Evolutionary conservation across 169 alveolate species (phyloP), one percentile per base, ranked within the genome.

Genomic region (Theileria luwenshuni): DNA sequence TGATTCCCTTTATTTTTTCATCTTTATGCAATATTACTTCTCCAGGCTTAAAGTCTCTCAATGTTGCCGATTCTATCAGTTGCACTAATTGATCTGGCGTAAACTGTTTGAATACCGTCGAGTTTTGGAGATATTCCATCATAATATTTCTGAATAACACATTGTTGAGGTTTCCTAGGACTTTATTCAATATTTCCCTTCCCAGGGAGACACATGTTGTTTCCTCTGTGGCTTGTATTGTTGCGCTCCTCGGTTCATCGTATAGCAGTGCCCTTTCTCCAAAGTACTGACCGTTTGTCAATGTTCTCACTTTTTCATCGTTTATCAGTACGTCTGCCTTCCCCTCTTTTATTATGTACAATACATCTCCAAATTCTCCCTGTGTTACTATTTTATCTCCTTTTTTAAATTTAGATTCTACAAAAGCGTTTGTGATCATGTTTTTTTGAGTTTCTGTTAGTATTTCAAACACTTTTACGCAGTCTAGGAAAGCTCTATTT

Each of bases 221-320:
- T 23, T 85, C 85, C 45, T 87, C 93, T 12, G 71, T 76, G 23
- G 98, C 97, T 15, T 81, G 86, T 65, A 96, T 93, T 17, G 98
- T 95, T 10, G 99, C 99, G 19, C 96, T 92, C 56, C 99, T 76
- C 0, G 96, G 97, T 58, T 92, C 97, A 54, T 95, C 94, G 69
- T 93, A 92, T 64, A 96, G 69, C 70, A 96, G 71, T 7, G 99
- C 96, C 48, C 95, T 70, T 83, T 96, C 99, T 1, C 98, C 99
- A 58, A 96, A 95, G 73, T 92, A 94, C 25, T 94, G 96, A 0
- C 99, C 99, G 71, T 89, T 90, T 25, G 79, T 35, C 27, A 91
- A 90, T n/a, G 85, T 69, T 28, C 96, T 77, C 30, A 94, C 86
- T 76, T 87, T 91, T 58, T 86, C 80, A 45, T 80, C 92, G 33